Evolutionary conservation across 106 monocot genomes (phyloP).

Genomic region (Agapanthus africanus): DNA sequence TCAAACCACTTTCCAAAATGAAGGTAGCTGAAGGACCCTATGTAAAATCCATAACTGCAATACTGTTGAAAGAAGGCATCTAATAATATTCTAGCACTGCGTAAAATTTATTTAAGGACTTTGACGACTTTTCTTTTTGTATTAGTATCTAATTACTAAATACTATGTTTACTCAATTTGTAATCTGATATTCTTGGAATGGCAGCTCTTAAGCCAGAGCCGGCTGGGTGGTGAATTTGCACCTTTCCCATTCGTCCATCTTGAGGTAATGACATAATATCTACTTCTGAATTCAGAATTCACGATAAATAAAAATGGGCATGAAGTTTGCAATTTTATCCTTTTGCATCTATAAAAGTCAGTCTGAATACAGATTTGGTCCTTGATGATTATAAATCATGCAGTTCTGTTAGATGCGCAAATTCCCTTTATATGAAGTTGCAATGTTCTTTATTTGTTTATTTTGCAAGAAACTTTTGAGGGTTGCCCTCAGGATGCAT

Average conservation of each 20-base stretch:
- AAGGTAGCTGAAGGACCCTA: too few species aligned
- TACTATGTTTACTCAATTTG: background rate
- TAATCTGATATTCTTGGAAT: background rate
- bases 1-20: too few species aligned
- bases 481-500: background rate
- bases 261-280: slow-evolving; percentile 19
- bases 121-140: too few species aligned
- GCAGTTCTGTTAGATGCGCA: background rate
- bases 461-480: background rate
- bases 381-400: background rate
- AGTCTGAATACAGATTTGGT: background rate
- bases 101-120: background rate
- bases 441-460: background rate
- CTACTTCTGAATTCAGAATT: background rate
- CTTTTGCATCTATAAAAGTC: background rate
- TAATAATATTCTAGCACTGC: too few species aligned
- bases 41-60: too few species aligned
- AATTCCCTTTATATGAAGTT: background rate
- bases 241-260: slow-evolving; percentile 29
- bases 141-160: too few species aligned
- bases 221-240: slow-evolving; percentile 23
- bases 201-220: slow-evolving; percentile 34
- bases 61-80: too few species aligned
- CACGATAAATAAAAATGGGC: background rate
- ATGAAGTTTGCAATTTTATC: background rate